phyloP scores from a whole-genome alignment of 2,329 filamentous ascomycete genomes.

The Grosmannia huntii region DNA sequence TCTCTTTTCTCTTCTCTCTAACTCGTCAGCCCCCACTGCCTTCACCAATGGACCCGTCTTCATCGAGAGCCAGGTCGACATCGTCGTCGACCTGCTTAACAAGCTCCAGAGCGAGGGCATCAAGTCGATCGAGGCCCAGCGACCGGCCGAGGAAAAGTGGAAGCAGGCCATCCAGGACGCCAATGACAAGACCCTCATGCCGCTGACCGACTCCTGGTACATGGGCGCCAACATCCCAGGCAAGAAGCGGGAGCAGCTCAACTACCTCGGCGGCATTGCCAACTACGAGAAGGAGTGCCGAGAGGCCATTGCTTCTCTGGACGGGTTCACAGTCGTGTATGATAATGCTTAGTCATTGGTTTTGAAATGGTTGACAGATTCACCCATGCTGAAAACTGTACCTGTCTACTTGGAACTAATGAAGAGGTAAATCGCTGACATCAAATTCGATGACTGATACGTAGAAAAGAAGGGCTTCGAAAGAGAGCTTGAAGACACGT shows the following conservation, averaged over 20 bases:
- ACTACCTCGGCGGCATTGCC: conserved; percentile 9
- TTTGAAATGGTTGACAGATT: too few relatives aligned
- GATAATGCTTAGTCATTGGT: not conserved
- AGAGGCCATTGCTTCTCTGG: not conserved
- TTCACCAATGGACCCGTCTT: conserved; percentile 11
- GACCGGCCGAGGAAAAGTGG: conserved; percentile 9
- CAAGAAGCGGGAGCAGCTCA: conserved; percentile 12
- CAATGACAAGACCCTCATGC: conserved; percentile 11
- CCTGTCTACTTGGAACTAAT: too few relatives aligned
- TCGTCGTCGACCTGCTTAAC: conserved; percentile 7
- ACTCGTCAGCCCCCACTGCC: conserved; percentile 10
- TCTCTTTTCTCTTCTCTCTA: not conserved
- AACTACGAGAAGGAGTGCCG: conserved; percentile 9
- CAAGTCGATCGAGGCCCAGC: conserved; percentile 9
- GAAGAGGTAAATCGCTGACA: too few relatives aligned
- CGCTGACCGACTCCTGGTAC: conserved; percentile 13
- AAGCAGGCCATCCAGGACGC: conserved; percentile 6
- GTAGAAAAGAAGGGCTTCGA: too few relatives aligned
- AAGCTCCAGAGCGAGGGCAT: conserved; percentile 7
- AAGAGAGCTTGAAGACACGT: too few relatives aligned
- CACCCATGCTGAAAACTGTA: too few relatives aligned
- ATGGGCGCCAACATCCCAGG: conserved; percentile 15
- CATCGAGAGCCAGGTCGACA: conserved; percentile 11
- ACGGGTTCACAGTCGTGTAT: conserved; percentile 6
- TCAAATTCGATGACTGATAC: too few relatives aligned